These are phyloP conservation scores for Eucalyptus camaldulensis DNA, from an alignment of 345 rosid species.

Conservation along the genomic window DNA sequence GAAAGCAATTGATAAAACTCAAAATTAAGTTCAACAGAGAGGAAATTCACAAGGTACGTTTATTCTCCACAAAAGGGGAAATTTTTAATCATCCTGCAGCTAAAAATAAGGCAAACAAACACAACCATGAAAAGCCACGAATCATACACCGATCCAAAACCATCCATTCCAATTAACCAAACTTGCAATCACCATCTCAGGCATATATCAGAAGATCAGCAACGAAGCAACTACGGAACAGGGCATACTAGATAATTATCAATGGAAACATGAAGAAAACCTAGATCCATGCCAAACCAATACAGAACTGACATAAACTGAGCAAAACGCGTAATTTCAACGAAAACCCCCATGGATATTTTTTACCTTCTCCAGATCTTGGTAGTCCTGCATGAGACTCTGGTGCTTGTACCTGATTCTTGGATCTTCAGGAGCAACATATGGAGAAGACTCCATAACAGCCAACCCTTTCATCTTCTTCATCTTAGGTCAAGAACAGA, in stretches of 20 bases:
- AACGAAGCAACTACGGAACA: neutral
- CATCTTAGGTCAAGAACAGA: neutral
- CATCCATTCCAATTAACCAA: neutral
- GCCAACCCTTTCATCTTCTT: neutral
- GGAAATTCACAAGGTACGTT: neutral
- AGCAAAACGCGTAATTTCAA: neutral
- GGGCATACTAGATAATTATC: neutral
- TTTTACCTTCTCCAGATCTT: constrained; percentile 1
- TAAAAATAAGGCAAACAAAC: neutral
- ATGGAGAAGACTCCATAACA: neutral
- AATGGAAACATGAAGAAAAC: neutral
- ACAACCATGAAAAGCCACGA: neutral
- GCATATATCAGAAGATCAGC: neutral
- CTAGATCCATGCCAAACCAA: neutral
- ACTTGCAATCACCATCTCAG: neutral
- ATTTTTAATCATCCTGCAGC: neutral
- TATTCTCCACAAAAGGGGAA: neutral
- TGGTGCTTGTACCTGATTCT: constrained; percentile 1
- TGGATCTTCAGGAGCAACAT: neutral
- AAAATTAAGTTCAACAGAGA: neutral
- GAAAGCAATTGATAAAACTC: neutral
- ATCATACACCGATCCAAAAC: neutral
- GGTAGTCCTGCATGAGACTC: constrained; percentile 10
- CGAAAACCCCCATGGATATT: neutral
- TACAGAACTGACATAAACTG: neutral